Percentiles rank a stretch among this genome's conserved stretches.
Conservation (phyloP, 768 basidiomycete species). For the Pleurotus ostreatus region DNA sequence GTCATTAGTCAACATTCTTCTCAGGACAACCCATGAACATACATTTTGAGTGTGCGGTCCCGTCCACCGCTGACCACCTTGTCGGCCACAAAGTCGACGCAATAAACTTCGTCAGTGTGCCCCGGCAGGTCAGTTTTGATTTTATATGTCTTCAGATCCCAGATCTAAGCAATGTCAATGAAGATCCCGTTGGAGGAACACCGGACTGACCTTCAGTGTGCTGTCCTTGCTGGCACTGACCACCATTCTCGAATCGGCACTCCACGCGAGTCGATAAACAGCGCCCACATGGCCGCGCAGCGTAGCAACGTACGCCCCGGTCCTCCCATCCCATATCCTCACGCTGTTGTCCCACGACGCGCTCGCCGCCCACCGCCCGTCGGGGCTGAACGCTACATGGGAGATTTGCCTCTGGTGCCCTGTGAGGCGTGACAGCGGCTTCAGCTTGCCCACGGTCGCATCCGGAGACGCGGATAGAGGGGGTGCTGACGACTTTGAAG, state of each 20-base stretch:
- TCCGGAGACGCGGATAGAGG: constrained; percentile 5
- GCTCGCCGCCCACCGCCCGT: constrained; percentile 87
- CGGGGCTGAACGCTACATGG: constrained; percentile 93
- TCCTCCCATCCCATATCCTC: constrained; percentile 84
- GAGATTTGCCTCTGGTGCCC: constrained; percentile 95
- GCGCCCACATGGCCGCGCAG: constrained; percentile 90
- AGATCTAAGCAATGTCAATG: constrained; percentile 51
- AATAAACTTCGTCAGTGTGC: constrained; percentile 97
- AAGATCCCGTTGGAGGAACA: background rate
- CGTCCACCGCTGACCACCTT: constrained; percentile 98
- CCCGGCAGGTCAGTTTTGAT: constrained; percentile 92
- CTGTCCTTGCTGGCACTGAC: constrained; percentile 95
- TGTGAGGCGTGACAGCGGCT: constrained; percentile 67
- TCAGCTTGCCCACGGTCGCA: constrained; percentile 24
- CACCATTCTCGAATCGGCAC: constrained; percentile 86
- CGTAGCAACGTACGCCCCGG: constrained; percentile 86
- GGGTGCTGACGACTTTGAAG: constrained; percentile 25
- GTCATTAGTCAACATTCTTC: background rate
- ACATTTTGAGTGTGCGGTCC: constrained; percentile 93
- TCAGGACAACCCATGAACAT: constrained; percentile 24
- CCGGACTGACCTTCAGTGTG: constrained; percentile 76
- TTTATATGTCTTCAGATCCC: constrained; percentile 97
- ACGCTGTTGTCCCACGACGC: constrained; percentile 91
- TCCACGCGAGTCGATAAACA: constrained; percentile 95
- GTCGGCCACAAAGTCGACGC: constrained; percentile 98